Evolutionary conservation across 495 filamentous ascomycete species (phyloP).

Genomic region (Chaetomium cochliodes): DNA sequence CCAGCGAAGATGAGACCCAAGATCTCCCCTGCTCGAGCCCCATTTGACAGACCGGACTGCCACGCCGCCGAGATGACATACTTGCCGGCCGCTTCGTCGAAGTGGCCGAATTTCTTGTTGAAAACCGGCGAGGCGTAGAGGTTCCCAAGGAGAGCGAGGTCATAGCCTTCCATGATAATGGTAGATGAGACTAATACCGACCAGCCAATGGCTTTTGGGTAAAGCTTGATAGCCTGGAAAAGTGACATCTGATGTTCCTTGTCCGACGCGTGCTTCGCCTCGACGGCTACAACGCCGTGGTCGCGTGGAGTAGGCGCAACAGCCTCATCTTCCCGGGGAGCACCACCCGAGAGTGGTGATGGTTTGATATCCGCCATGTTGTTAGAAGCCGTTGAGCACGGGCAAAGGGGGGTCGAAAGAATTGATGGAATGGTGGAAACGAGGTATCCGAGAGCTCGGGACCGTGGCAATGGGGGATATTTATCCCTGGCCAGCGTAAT

Average conservation of each 20-base stretch:
- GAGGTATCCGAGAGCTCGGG: background rate
- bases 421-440: background rate
- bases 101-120: slow-evolving; percentile 38
- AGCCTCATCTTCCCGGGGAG: background rate
- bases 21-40: slow-evolving; percentile 39
- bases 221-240: slow-evolving; percentile 41
- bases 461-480: slow-evolving; percentile 5
- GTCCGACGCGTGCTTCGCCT: slow-evolving; percentile 36
- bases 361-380: background rate
- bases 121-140: slow-evolving; percentile 39
- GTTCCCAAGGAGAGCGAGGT: slow-evolving; percentile 40
- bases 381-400: background rate
- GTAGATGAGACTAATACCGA: slow-evolving; percentile 50
- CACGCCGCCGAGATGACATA: slow-evolving; percentile 39
- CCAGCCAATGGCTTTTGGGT: slow-evolving; percentile 52
- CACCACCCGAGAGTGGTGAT: background rate
- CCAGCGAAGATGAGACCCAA: slow-evolving; percentile 40
- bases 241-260: slow-evolving; percentile 45
- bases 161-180: slow-evolving; percentile 60
- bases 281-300: slow-evolving; percentile 18
- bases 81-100: slow-evolving; percentile 25
- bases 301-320: background rate
- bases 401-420: background rate
- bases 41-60: slow-evolving; percentile 41
- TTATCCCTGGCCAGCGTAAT: background rate